Conservation (phyloP, 176 grass and related monocot species). For the Carex cristatella region DNA sequence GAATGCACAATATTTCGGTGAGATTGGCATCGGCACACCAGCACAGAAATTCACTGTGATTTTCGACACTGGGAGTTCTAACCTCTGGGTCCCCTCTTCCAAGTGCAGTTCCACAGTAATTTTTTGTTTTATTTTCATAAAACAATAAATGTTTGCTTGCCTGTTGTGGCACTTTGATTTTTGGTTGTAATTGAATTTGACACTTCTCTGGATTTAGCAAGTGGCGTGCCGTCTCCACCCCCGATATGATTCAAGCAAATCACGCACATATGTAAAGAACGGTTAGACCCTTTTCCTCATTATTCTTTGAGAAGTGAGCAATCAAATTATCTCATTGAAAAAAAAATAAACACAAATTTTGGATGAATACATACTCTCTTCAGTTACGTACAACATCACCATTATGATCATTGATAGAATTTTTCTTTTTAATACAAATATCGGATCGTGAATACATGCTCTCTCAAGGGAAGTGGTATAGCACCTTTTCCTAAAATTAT, state of each 20-base stretch:
- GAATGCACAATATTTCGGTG: slow-evolving; percentile 87
- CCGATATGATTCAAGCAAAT: slow-evolving; percentile 51
- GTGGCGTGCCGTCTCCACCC: slow-evolving; percentile 63
- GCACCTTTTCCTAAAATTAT: neutral
- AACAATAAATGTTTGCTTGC: neutral
- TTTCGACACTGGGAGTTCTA: slow-evolving; percentile 88
- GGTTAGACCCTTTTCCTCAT: slow-evolving; percentile 33
- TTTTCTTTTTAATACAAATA: too few relatives aligned
- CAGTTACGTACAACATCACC: too few relatives aligned
- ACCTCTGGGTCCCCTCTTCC: slow-evolving; percentile 90
- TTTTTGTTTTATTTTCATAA: neutral
- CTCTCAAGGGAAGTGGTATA: neutral
- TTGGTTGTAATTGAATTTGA: neutral
- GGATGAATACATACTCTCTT: too few relatives aligned
- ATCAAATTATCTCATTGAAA: neutral
- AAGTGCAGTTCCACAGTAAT: slow-evolving; percentile 72
- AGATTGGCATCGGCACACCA: slow-evolving; percentile 65
- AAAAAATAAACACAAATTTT: too few relatives aligned
- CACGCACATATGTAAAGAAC: slow-evolving; percentile 51
- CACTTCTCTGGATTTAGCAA: slow-evolving; percentile 28
- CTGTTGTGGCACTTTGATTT: neutral
- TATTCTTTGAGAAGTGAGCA: neutral
- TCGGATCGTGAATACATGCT: too few relatives aligned
- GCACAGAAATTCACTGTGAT: slow-evolving; percentile 83
- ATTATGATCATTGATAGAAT: too few relatives aligned